phyloP scores from a whole-genome alignment of 176 grass and related monocot species.

The Carex cristatella region DNA sequence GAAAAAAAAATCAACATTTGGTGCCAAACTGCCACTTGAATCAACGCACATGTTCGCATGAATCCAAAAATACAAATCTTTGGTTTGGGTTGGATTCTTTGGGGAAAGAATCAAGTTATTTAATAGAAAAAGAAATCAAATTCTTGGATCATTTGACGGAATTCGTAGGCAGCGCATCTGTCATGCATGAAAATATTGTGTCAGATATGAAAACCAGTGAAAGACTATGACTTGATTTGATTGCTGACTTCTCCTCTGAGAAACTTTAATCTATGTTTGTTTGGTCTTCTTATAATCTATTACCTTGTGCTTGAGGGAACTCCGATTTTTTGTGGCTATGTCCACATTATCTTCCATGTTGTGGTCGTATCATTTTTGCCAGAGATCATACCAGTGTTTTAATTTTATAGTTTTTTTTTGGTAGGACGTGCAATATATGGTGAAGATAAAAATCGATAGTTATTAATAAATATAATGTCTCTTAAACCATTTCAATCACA shows the following conservation, averaged over 20 bases:
- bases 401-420: background rate
- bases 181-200: background rate
- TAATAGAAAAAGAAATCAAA: background rate
- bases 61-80: background rate
- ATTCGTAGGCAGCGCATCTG: background rate
- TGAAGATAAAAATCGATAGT: background rate
- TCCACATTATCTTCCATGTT: background rate
- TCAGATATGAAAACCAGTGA: background rate
- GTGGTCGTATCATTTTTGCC: background rate
- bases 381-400: background rate
- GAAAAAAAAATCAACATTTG: too few species aligned
- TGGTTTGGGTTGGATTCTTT: slow-evolving; percentile 11
- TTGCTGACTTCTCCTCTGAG: slow-evolving; percentile 14
- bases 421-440: background rate
- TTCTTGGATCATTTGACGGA: background rate
- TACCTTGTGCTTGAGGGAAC: background rate
- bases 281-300: background rate
- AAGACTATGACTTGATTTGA: slow-evolving; percentile 18
- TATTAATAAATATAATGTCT: background rate
- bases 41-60: background rate
- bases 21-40: too few species aligned
- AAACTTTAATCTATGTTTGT: background rate
- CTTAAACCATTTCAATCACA: too few species aligned
- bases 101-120: background rate
- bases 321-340: background rate